Conservation (phyloP, 495 filamentous ascomycete genomes). For the Parmelia sp. region DNA sequence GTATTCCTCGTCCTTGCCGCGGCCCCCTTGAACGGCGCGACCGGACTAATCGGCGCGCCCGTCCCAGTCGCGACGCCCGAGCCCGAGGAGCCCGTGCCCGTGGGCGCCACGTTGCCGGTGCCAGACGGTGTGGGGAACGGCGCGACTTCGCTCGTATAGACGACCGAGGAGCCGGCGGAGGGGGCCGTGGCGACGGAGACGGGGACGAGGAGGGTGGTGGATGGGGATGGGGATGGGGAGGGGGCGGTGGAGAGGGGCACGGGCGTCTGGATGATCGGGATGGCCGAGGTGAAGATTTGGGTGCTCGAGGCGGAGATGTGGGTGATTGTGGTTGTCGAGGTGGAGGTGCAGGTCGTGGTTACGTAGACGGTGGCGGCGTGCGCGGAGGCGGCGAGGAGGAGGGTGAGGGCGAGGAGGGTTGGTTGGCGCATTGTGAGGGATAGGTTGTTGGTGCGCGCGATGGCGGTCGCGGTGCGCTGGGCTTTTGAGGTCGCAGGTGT, state of each 20-base stretch:
- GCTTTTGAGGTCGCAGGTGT: neutral
- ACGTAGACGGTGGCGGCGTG: conserved; percentile 10
- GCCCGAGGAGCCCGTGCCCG: neutral
- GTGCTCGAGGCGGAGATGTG: conserved; percentile 14
- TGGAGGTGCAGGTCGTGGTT: conserved; percentile 19
- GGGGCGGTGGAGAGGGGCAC: neutral
- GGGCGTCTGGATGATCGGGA: conserved; percentile 1
- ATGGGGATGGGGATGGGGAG: neutral
- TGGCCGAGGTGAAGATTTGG: conserved; percentile 13
- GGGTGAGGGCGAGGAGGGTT: conserved; percentile 12
- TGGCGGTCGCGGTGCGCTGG: conserved; percentile 1
- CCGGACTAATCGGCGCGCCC: conserved; percentile 8
- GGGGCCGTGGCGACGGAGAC: neutral
- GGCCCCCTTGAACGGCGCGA: conserved; percentile 8
- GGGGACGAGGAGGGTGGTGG: neutral
- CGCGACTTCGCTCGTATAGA: neutral
- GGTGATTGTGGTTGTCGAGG: conserved; percentile 19
- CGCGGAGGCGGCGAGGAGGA: conserved; percentile 4
- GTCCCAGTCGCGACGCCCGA: neutral
- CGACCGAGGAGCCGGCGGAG: neutral
- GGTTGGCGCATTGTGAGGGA: conserved; percentile 8
- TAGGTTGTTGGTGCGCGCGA: conserved; percentile 3
- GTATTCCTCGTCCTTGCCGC: conserved; percentile 5
- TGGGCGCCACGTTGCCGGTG: too few species aligned
- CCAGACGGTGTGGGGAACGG: conserved; percentile 19